phyloP scores from a whole-genome alignment of 106 monocot genomes.

The Allium cepa region DNA sequence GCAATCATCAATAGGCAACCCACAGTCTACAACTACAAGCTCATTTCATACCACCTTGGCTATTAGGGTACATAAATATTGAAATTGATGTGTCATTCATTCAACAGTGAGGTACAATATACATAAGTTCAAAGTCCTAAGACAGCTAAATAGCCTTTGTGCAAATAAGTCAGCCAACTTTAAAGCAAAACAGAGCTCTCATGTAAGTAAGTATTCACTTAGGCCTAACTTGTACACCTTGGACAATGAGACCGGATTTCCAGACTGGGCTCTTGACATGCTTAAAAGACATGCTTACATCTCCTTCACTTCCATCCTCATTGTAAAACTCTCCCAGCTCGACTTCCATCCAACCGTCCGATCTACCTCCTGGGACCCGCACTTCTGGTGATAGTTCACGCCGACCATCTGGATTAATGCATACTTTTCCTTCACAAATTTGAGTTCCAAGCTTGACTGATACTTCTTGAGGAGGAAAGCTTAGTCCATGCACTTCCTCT shows the following conservation, averaged over 20 bases:
- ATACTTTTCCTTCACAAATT: background rate
- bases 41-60: no score
- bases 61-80: no score
- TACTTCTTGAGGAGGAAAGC: slow-evolving; percentile 22
- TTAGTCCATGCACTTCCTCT: slow-evolving; percentile 9
- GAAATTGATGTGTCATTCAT: no score
- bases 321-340: slow-evolving; percentile 47
- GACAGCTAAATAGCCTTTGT: no score
- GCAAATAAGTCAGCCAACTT: no score
- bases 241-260: slow-evolving; percentile 48
- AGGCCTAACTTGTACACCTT: slow-evolving; percentile 51
- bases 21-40: no score
- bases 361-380: slow-evolving; percentile 9
- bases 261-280: slow-evolving; percentile 17
- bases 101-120: no score
- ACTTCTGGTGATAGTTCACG: background rate
- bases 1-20: no score
- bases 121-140: no score
- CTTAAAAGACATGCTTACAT: slow-evolving; percentile 30
- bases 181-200: no score
- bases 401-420: background rate
- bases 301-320: slow-evolving; percentile 29
- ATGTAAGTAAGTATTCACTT: background rate
- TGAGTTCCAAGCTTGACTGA: slow-evolving; percentile 17
- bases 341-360: slow-evolving; percentile 50